Evolutionary conservation across 2,329 filamentous ascomycete species (phyloP).

Genomic region (Fusarium virguliforme): DNA sequence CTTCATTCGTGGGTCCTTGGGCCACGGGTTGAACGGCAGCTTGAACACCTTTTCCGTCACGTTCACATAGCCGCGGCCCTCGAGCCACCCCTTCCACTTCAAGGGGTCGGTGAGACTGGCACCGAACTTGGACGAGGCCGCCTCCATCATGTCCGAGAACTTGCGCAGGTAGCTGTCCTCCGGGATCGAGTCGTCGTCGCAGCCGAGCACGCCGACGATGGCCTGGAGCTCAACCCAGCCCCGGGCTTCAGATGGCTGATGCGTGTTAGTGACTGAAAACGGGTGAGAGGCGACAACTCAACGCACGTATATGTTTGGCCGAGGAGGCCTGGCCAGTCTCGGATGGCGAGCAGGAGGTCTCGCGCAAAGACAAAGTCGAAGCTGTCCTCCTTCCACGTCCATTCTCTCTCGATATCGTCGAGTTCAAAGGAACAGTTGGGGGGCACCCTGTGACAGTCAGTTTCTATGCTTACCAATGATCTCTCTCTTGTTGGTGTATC

Average conservation of each 20-base stretch:
- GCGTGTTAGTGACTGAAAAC: background rate
- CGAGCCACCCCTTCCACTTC: conserved; percentile 56
- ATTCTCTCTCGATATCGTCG: conserved; percentile 57
- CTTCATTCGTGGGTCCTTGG: conserved; percentile 66
- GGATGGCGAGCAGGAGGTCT: conserved; percentile 51
- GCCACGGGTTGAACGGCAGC: conserved; percentile 66
- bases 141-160: conserved; percentile 51
- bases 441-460: conserved; percentile 53
- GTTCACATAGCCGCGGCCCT: conserved; percentile 67
- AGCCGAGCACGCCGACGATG: conserved; percentile 46
- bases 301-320: conserved; percentile 55
- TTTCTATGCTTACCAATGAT: background rate
- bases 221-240: conserved; percentile 47
- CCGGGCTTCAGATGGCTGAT: conserved; percentile 34
- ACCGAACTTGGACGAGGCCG: conserved; percentile 50
- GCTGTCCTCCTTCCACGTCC: conserved; percentile 57
- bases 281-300: background rate
- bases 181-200: conserved; percentile 45
- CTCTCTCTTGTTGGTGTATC: background rate
- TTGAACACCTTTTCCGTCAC: conserved; percentile 64
- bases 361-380: conserved; percentile 58
- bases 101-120: conserved; percentile 51
- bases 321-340: conserved; percentile 54
- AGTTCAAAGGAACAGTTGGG: conserved; percentile 58
- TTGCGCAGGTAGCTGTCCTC: conserved; percentile 46